Conservation (phyloP, 2,329 filamentous ascomycete genomes). For the Cryphonectria carpinicola region DNA sequence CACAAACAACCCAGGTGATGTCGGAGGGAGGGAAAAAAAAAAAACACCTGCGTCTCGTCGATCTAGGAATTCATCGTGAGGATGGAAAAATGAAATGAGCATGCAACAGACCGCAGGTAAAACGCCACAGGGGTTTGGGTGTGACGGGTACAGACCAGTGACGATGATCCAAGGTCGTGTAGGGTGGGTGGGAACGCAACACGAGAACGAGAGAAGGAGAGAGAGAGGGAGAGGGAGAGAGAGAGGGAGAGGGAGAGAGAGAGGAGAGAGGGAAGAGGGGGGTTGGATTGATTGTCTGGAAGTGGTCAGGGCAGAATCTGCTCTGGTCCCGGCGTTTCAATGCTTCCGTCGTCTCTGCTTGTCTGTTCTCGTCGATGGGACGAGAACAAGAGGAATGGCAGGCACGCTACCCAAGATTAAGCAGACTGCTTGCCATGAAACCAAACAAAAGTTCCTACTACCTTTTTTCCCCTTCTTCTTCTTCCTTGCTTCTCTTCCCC, state of each 20-base stretch:
- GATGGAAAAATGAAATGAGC: conserved; percentile 8
- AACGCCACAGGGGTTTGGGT: conserved; percentile 9
- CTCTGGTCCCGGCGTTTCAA: conserved; percentile 7
- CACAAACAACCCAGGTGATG: conserved; percentile 23
- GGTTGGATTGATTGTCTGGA: background rate
- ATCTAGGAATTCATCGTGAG: conserved; percentile 25
- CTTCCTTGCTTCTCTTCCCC: background rate
- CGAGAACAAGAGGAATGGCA: conserved; percentile 4
- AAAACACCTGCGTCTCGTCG: conserved; percentile 16
- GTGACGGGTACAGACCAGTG: conserved; percentile 15
- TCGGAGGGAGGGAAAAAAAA: conserved; percentile 13
- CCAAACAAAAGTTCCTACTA: background rate
- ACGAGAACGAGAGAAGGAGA: background rate
- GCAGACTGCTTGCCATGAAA: background rate
- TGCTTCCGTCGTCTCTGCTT: conserved; percentile 5
- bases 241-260: background rate
- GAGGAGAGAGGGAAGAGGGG: too few species aligned
- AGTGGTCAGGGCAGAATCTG: background rate
- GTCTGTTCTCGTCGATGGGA: background rate
- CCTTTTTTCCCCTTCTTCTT: too few species aligned
- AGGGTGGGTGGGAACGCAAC: background rate
- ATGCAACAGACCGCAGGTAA: conserved; percentile 15
- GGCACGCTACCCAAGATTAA: background rate
- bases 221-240: too few species aligned
- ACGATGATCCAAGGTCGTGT: conserved; percentile 19